Evolutionary conservation across 345 rosid genomes (phyloP).

Genomic region (Ceriops decandra): DNA sequence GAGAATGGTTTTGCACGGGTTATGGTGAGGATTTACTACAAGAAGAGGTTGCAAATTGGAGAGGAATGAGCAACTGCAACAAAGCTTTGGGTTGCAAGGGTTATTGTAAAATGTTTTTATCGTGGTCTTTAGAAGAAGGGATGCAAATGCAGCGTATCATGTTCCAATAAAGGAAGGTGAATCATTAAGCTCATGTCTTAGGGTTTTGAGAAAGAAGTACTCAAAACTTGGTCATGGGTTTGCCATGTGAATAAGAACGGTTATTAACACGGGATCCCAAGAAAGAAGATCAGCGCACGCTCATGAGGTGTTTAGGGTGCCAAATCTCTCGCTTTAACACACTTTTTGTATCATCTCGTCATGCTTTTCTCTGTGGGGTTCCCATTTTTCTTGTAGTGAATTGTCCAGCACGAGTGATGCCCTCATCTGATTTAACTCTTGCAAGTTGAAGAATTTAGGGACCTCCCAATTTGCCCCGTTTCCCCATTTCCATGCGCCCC

Average conservation of each 20-base stretch:
- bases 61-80: constrained; percentile 4
- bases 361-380: constrained; percentile 14
- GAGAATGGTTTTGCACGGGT: not conserved
- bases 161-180: constrained; percentile 24
- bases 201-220: constrained; percentile 36
- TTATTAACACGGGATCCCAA: constrained; percentile 25
- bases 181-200: constrained; percentile 31
- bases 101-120: not conserved
- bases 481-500: too few relatives aligned
- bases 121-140: not conserved
- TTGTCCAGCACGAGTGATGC: constrained; percentile 16
- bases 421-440: not conserved
- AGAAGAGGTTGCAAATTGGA: constrained; percentile 6
- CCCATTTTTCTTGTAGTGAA: constrained; percentile 15
- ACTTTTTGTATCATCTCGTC: constrained; percentile 17
- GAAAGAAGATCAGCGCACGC: constrained; percentile 39
- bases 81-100: not conserved
- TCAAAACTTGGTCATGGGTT: constrained; percentile 22
- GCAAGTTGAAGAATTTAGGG: not conserved
- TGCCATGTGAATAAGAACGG: constrained; percentile 32
- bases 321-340: constrained; percentile 29
- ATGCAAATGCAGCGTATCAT: constrained; percentile 15
- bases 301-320: constrained; percentile 39
- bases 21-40: not conserved
- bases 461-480: too few relatives aligned